phyloP scores from a whole-genome alignment of 331 rosid genomes.

The Malus hybrid region DNA sequence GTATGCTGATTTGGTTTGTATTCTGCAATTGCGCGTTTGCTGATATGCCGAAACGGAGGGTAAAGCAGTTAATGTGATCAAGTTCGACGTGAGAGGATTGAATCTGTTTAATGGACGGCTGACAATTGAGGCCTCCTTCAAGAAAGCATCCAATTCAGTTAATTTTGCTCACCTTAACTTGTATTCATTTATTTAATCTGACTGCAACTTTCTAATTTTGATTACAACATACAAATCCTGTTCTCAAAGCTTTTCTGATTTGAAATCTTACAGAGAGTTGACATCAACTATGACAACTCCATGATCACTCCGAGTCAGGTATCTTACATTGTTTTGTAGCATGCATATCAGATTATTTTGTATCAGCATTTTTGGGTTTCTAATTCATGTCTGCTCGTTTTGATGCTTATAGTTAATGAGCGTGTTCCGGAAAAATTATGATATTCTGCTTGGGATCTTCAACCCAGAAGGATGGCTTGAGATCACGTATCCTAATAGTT shows the following conservation, averaged over 20 bases:
- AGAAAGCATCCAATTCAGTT: conserved; percentile 70
- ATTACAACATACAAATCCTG: no score
- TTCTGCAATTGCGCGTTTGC: conserved; percentile 10
- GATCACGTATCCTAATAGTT: conserved; percentile 69
- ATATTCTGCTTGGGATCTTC: conserved; percentile 72
- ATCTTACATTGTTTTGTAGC: background rate
- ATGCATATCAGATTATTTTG: no score
- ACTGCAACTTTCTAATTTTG: no score
- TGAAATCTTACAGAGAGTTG: conserved; percentile 52
- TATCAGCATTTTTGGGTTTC: background rate
- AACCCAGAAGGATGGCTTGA: conserved; percentile 95
- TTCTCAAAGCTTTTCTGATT: background rate
- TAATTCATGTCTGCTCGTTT: background rate
- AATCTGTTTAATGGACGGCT: conserved; percentile 58
- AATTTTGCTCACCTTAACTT: conserved; percentile 19
- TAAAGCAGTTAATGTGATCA: conserved; percentile 69
- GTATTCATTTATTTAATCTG: no score
- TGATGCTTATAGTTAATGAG: conserved; percentile 51
- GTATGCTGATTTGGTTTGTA: conserved; percentile 8
- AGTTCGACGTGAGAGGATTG: conserved; percentile 69
- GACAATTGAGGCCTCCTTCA: conserved; percentile 70
- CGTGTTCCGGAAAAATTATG: conserved; percentile 61
- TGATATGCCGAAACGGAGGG: conserved; percentile 47
- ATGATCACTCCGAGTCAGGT: conserved; percentile 73
- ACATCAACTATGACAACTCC: conserved; percentile 54